phyloP scores from a whole-genome alignment of 352 stramenopile genomes.

The Phytophthora constricta region DNA sequence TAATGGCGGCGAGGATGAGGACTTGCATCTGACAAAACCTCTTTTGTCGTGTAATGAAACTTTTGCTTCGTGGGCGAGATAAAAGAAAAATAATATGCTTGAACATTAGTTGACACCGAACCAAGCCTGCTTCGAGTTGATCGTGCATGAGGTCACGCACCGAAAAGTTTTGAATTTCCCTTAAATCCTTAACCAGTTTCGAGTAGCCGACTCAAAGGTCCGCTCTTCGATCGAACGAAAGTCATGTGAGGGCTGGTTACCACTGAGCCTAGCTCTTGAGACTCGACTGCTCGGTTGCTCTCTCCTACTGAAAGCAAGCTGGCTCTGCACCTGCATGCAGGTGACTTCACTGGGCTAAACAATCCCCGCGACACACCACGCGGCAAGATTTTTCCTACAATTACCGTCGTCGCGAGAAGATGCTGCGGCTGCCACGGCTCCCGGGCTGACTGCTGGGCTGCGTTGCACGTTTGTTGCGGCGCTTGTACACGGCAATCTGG shows the following conservation, averaged over 20 bases:
- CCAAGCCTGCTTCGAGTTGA: too few species aligned
- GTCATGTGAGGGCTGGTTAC: conserved; percentile 18
- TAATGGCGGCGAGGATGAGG: too few species aligned
- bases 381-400: conserved; percentile 29
- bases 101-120: too few species aligned
- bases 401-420: conserved; percentile 82
- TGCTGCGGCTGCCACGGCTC: conserved; percentile 53
- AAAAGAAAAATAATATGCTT: neutral
- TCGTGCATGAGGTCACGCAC: neutral
- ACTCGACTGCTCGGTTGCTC: conserved; percentile 29
- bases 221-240: conserved; percentile 33
- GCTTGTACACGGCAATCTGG: conserved; percentile 91
- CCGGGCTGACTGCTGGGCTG: conserved; percentile 43
- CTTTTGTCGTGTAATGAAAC: too few species aligned
- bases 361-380: conserved; percentile 15
- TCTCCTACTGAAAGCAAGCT: conserved; percentile 39
- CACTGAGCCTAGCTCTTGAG: conserved; percentile 20
- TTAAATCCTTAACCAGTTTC: conserved; percentile 33
- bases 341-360: conserved; percentile 36
- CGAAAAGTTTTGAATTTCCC: neutral
- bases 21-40: too few species aligned
- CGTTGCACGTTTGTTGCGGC: conserved; percentile 74
- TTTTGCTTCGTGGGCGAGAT: too few species aligned
- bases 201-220: conserved; percentile 23
- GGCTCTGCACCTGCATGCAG: conserved; percentile 24